Base-by-base conservation (phyloP, 2,329 filamentous ascomycete species). In the Fusarium abutilonis region DNA sequence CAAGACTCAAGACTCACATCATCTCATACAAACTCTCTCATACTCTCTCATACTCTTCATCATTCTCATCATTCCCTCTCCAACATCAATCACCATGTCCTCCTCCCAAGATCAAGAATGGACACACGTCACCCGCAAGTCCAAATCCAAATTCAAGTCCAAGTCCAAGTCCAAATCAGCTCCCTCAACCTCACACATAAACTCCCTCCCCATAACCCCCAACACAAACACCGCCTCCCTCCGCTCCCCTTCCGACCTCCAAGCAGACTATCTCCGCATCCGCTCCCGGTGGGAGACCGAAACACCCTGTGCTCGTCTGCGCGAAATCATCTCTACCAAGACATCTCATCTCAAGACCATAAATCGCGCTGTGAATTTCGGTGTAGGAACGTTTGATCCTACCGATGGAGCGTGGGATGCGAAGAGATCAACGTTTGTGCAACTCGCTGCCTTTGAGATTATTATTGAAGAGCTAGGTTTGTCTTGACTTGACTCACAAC, bases 341-440 rank as follows among this genome's bases (percentile, higher is more conserved):
- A 65, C 60, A 4, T 34, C 52, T 2, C 39, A 23, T 13, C 61
- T 64, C 34, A 45, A 26, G 8, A 15, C 29, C 0, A 46, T 74
- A 2, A 54, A 60, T 10, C 50, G 60, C 9, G 85, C 83, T 2
- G 66, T 87, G 6, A 86, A 84, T 56, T 76, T 87, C 6, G 85
- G 85, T 0, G 72, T 83, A 3, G 85, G 85, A 3, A 78, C 82
- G 0, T 86, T 86, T 57, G 82, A 86, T 46, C 82, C 82, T 2
- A 72, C 73, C 4, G 79, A 82, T 40, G 79, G 77, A 1, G 77
- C 75, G 0, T 80, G 76, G 74, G 77, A 79, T n/a, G 74, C 75
- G 2, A 79, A 78, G 59, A 74, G 79, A 44, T 76, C 76, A 3
- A 78, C 82, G 1, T 82, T 82, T 58, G 67, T 82, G 36, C 85